Evolutionary conservation across 352 stramenopile species (phyloP), one percentile per base, ranked within the genome.

Genomic region (Phytophthora ohioensis): DNA sequence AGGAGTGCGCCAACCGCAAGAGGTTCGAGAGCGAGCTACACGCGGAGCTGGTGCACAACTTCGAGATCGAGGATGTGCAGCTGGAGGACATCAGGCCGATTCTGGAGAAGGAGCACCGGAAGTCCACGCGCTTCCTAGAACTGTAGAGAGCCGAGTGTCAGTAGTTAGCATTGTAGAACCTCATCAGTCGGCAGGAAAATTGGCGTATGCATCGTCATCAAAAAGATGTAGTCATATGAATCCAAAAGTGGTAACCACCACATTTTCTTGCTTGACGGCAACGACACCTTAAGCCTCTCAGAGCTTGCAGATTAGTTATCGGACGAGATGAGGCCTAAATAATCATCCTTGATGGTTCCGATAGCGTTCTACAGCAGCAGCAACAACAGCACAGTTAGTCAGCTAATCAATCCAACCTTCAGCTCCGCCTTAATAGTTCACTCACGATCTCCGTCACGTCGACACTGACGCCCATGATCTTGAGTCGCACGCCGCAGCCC

Each of bases 321-420:
- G 12, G 88, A 92, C 47, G 88, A 95, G 69, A 99, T 98, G 60
- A 99, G 89, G 59, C 97, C 97, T 87, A 99, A 92, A 92, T 98
- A 99, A 73, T 99, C 97, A 77, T 99, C 97, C 74, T 99, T 99
- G 71, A 99, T 99, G 55, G 95, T 99, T 46, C 96, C 97, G 73
- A 99, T 98, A 17, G 97, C 97, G 49, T 98, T 98, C 88, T 96
- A 66, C 47, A 70, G 54, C 21, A 52, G 3, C 49, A 68, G 27
- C 34, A 61, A 21, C 11, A 73, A 15, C 42, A 73, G 35, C 30
- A 56, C 36, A 60, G 41, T 15, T 38, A 69, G 13, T 67, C 55
- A 72, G 13, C 38, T 41, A 69, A 42, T 43, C 53, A 57, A 17
- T 57, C 27, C 11, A 41, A 43, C 53, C 9, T 31, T 13, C 4